Base-by-base conservation (phyloP, 2,329 filamentous ascomycete genomes). In the Calonectria henricotiae region DNA sequence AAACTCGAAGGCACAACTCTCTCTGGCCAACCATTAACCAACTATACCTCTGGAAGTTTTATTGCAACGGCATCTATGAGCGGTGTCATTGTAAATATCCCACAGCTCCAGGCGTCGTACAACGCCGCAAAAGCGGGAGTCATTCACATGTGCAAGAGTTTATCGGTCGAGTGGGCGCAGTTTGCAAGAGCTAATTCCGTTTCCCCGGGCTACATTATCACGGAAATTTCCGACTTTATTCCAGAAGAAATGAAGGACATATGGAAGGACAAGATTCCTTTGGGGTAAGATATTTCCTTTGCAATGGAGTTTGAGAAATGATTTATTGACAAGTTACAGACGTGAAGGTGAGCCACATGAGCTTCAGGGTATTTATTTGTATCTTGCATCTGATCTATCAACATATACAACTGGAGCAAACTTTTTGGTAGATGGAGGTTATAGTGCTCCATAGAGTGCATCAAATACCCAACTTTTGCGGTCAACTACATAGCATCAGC, bases 121-220 rank as follows among this genome's bases (percentile, higher is more conserved):
- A 90, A 90, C 70, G 84, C 83, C 3, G 86, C 84, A 30, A 90
- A 90, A 76, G 88, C 88, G 0, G 87, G 84, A 20, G 83, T 89
- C 9, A 87, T 85, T 3, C 88, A 90, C 65, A 83, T 90, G 41
- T 87, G 86, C 62, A 89, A 88, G 76, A 86, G 82, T 1, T 80
- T 90, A 32, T 87, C 88, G 0, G 81, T 86, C 6, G 88, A 90
- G 72, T 90, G 88, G 88, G 79, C 86, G 11, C 85, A 88, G 2
- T 89, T 89, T 71, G 88, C 87, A 2, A 82, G 88, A 2, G 88
- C 89, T 27, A 90, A 90, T 74, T 83, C 87, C 44, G 86, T 90
- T 6, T 80, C 79, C 25, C 79, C 79, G 3, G 79, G 79, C 2
- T 90, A 77, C 25, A 77, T 77, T 63, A 73, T 74, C 13, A 77